These are phyloP conservation scores for Lactarius psammicola DNA, from an alignment of 768 basidiomycete species.

Conservation along the genomic window DNA sequence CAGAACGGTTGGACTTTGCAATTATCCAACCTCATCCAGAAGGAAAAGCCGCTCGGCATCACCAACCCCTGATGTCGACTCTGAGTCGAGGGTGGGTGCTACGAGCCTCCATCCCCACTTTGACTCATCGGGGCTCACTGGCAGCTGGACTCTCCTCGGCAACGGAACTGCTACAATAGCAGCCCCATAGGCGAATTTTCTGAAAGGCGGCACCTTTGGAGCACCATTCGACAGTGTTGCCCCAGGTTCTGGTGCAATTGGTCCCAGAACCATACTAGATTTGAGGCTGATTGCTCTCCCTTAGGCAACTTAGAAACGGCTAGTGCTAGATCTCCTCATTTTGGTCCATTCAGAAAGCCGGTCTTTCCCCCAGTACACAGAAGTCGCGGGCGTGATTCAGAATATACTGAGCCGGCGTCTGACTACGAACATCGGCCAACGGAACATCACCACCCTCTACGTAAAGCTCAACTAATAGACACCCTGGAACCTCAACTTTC, in stretches of 20 bases:
- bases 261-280: not conserved
- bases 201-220: not conserved
- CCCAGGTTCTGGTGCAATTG: conserved; percentile 7
- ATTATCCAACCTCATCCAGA: conserved; percentile 8
- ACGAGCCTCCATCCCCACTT: not conserved
- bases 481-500: not conserved
- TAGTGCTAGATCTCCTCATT: not conserved
- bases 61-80: not conserved
- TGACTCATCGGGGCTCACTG: conserved; percentile 1
- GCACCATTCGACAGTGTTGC: not conserved
- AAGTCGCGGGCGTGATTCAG: not conserved
- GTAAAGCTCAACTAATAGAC: not conserved
- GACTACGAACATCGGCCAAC: not conserved
- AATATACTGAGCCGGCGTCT: not conserved
- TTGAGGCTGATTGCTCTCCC: not conserved
- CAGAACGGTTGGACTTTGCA: conserved; percentile 22
- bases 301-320: not conserved
- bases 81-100: conserved; percentile 2
- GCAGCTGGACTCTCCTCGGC: not conserved
- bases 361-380: not conserved
- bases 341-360: not conserved
- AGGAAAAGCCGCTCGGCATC: not conserved
- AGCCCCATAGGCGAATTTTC: not conserved
- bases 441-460: not conserved
- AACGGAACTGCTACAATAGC: not conserved